Base-by-base conservation (phyloP, 345 rosid genomes). In the Clarkia xantiana region DNA sequence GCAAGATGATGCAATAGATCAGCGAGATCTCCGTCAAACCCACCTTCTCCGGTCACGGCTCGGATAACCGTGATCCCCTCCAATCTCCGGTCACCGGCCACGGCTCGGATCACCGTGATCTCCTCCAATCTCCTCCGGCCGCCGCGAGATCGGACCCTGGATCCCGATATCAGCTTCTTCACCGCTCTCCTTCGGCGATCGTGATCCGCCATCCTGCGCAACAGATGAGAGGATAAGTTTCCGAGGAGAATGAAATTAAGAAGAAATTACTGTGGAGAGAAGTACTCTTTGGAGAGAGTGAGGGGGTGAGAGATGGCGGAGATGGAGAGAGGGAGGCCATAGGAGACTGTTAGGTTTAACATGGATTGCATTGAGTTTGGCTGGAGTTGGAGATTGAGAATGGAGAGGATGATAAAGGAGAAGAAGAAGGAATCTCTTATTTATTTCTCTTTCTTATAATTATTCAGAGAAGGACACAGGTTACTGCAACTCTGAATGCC, bases 251-350 rank as follows among this genome's bases (percentile, higher is more conserved):
- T 5, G 8, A n/a, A n/a, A n/a, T n/a, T 9, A 4, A 13, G 51
- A 23, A 42, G 34, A 23, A 43, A 18, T 7, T 19, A 25, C 25
- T 15, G 0, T 20, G 12, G 34, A 20, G 41, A 17, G 29, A 14
- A 40, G 29, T 44, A 60, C 63, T 52, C 46, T 12, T 40, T 40
- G 43, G 63, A 47, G 42, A 60, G 40, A 52, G 57, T 0, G 48
- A 45, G 22, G 44, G 29, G 46, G 14, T 18, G 53, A 4, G 57
- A 42, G 57, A 60, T 60, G 57, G 57, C 55, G 22, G 57, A 59
- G 52, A 52, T 16, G 45, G 52, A 60, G 63, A 60, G 57, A 17
- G 63, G 63, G 18, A 60, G 57, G 41, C 63, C 63, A 46, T 6
- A 20, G 57, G 52, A 44, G 57, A 29, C 16, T 15, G 10, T 46